A percentile compares a stretch with the other conserved stretches of the same genome.
These are phyloP conservation scores for Actinomortierella ambigua DNA, from an alignment of 371 early-diverging fungal species.

Conservation along the genomic window DNA sequence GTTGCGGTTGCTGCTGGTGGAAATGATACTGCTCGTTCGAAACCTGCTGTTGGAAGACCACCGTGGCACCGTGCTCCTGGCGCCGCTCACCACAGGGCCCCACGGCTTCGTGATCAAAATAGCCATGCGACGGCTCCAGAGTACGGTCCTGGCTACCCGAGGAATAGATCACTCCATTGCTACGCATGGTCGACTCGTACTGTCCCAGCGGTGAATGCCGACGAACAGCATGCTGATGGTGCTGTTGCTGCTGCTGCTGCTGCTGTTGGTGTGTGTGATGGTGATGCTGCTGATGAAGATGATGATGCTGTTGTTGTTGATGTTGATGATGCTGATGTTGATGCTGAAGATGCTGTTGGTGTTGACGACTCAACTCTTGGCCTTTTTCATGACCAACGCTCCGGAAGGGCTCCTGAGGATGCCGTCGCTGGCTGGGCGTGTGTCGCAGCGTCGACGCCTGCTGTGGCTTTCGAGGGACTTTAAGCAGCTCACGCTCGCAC, in stretches of 20 bases:
- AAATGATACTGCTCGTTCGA: slow-evolving; percentile 3
- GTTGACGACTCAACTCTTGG: slow-evolving; percentile 5
- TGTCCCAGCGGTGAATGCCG: slow-evolving; percentile 29
- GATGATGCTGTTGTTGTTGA: slow-evolving; percentile 5
- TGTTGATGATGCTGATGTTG: slow-evolving; percentile 1
- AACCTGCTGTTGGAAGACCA: neutral
- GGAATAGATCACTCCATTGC: no score
- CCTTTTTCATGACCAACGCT: slow-evolving; percentile 17
- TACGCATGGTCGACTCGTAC: no score
- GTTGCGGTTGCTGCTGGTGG: neutral
- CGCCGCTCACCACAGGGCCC: neutral
- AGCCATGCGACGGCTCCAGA: neutral
- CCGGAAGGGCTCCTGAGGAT: slow-evolving; percentile 18
- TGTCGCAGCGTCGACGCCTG: slow-evolving; percentile 24
- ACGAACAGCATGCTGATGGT: slow-evolving; percentile 12
- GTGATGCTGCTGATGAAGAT: slow-evolving; percentile 9
- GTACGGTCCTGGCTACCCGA: no score
- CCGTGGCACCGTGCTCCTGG: neutral
- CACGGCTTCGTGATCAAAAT: slow-evolving; percentile 5
- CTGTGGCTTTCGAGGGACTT: slow-evolving; percentile 31
- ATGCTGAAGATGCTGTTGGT: slow-evolving; percentile 3
- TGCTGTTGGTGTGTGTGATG: slow-evolving; percentile 2
- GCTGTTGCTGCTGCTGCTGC: neutral
- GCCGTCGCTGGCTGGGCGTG: slow-evolving; percentile 9
- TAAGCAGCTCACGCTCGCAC: slow-evolving; percentile 39